Base-by-base conservation (phyloP, 345 rosid species). In the Citrus unshiu region DNA sequence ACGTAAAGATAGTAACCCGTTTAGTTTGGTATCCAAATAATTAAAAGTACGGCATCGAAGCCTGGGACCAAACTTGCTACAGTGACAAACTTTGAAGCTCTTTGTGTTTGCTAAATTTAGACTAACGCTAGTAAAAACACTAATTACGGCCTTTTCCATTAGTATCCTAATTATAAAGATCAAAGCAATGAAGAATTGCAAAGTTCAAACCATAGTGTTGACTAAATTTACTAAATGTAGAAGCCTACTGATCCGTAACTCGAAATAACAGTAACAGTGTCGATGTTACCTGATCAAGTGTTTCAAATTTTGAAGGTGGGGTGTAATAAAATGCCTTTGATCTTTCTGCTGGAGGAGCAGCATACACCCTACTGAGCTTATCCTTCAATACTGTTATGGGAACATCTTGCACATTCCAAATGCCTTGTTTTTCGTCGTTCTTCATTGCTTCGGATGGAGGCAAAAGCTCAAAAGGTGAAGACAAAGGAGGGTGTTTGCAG, bases 371-470 rank as follows among this genome's bases (percentile, higher is more conserved):
- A 69, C 97, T 93, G 57, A 92, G 81, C 85, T 86, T 93, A 22
- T 86, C 76, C 78, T 86, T 84, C 82, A 92, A 78, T 27, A 92
- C 82, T 43, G 95, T 91, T 81, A 87, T 71, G 7, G 90, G 87
- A 10, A 84, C 84, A 61, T 92, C 92, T 82, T 95, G 93, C 54
- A 85, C 86, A 1, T 72, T 84, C 98, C 98, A 95, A 18, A 68
- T 30, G 7, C 97, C 93, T 6, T 90, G 88, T 76, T 93, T 93
- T 22, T 91, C 89, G 9, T 81, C 90, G 16, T 85, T 81, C 63
- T 88, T 89, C 93, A 95, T 90, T 14, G 94, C 98, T 86, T 95
- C 96, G 3, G 87, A 78, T 7, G 98, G 97, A 57, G 98, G 89
- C 71, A 91, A 61, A 57, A 93, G 85, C 78, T 95, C 93, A 22